Base-by-base conservation (phyloP, 257 asterid genomes). In the Solanum rostratum region DNA sequence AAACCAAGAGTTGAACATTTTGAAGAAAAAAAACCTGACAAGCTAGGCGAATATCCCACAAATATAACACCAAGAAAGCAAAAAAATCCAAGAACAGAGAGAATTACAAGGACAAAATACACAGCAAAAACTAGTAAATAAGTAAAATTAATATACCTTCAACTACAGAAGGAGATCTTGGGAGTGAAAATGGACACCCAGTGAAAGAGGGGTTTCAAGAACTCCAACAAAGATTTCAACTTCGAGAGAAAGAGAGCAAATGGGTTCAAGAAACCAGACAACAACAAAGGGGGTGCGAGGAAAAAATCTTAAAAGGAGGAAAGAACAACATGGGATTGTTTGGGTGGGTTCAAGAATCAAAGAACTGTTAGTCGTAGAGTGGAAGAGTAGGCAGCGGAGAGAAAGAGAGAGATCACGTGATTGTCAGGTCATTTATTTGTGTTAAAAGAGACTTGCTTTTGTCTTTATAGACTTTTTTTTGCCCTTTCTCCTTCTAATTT, bases 391-490 rank as follows among this genome's bases (percentile, higher is more conserved):
- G 78, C 87, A 39, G 53, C 50, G 84, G 19, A 18, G 46, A 65
- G 33, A 29, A 0, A 53, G 15, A 60, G 33, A 85, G 85, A n/a
- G 86, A 88, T 80, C 98, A 95, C 98, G 97, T 95, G 98, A 88
- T 88, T 91, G 94, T 92, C 95, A 90, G 95, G 57, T 27, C 84
- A 37, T 57, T 70, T 88, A 68, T 43, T 88, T 81, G 89, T 86
- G 87, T 20, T 30, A 76, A 88, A 87, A 84, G 91, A 10, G 83
- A 39, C 73, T 69, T 74, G 87, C 89, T 81, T 85, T 91, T 63
- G 86, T 54, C 85, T 81, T 87, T 15, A 18, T 27, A 12, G 29
- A 6, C 29, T 10, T 68, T 68, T 33, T 4, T 16, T 20, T 18
- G n/a, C 4, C 10, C 20, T 14, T 30, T 1, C 45, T 10, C 49